A percentile compares a stretch with the other conserved stretches of the same genome.
Evolutionary conservation across 192 early-diverging fungal species (phyloP).

Genomic region (Coemansia sp.): DNA sequence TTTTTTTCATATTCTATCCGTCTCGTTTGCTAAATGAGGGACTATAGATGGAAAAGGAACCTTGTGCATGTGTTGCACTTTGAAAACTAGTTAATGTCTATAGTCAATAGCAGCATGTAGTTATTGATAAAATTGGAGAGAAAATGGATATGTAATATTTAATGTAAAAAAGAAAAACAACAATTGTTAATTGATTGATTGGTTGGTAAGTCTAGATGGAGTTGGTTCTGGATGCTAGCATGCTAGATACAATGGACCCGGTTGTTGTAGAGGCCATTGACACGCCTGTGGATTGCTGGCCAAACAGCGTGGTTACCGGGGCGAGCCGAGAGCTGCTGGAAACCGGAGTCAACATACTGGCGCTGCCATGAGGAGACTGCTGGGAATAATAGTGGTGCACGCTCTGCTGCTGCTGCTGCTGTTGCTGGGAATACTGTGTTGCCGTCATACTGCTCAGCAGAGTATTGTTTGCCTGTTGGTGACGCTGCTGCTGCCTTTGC

Average conservation of each 20-base stretch:
- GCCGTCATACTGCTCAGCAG: neutral
- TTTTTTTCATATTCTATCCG: too few species aligned
- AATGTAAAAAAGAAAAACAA: too few species aligned
- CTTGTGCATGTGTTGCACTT: too few species aligned
- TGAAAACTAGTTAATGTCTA: too few species aligned
- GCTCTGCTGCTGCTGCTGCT: conserved; percentile 9
- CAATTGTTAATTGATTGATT: too few species aligned
- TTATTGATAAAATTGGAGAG: neutral
- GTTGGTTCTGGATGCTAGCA: conserved; percentile 49
- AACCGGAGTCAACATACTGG: conserved; percentile 20
- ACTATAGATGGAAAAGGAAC: too few species aligned
- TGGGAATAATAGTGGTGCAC: conserved; percentile 2
- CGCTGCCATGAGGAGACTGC: neutral
- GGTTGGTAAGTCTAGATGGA: conserved; percentile 39
- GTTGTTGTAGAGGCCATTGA: conserved; percentile 27
- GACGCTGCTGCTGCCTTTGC: conserved; percentile 3
- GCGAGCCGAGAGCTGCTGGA: conserved; percentile 37
- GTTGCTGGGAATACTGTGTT: conserved; percentile 10
- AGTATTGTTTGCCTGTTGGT: conserved; percentile 3
- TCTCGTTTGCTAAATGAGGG: too few species aligned
- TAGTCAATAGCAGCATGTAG: too few species aligned
- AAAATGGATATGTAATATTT: conserved; percentile 36
- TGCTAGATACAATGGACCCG: conserved; percentile 39
- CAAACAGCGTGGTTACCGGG: conserved; percentile 38
- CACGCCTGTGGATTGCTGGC: conserved; percentile 22